phyloP scores from a whole-genome alignment of 345 rosid genomes.

The Draba incana region DNA sequence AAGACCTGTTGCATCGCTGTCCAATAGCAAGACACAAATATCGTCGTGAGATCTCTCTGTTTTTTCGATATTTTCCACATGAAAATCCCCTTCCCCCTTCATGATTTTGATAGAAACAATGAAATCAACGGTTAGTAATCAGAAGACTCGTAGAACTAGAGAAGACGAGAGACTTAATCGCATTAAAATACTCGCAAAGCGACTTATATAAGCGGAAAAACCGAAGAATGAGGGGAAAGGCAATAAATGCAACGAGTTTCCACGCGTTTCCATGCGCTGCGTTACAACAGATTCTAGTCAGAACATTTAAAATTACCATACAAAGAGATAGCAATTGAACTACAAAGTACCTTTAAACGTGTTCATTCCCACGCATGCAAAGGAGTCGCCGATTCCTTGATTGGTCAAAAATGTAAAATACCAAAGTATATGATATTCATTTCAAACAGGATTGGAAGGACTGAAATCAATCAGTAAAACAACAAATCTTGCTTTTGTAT shows the following conservation, averaged over 20 bases:
- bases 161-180: conserved; percentile 5
- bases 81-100: conserved; percentile 35
- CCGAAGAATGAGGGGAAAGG: conserved; percentile 18
- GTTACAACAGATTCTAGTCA: conserved; percentile 29
- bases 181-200: conserved; percentile 7
- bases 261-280: conserved; percentile 19
- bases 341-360: conserved; percentile 19
- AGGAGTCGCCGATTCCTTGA: conserved; percentile 7
- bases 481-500: not conserved
- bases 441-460: not conserved
- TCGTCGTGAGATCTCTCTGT: conserved; percentile 9
- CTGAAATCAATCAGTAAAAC: conserved; percentile 8
- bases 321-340: conserved; percentile 1
- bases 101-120: conserved; percentile 30
- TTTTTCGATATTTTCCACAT: conserved; percentile 15
- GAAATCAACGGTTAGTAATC: not conserved
- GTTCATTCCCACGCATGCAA: conserved; percentile 2
- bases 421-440: not conserved
- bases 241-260: conserved; percentile 22
- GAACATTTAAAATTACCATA: conserved; percentile 22
- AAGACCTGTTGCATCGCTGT: conserved; percentile 48
- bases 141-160: not conserved
- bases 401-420: conserved; percentile 7
- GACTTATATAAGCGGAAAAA: conserved; percentile 7
- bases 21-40: conserved; percentile 47